Evolutionary conservation across 768 basidiomycete genomes (phyloP), one percentile per base, ranked within the genome.

Genomic region (Kwoniella dendrophila): DNA sequence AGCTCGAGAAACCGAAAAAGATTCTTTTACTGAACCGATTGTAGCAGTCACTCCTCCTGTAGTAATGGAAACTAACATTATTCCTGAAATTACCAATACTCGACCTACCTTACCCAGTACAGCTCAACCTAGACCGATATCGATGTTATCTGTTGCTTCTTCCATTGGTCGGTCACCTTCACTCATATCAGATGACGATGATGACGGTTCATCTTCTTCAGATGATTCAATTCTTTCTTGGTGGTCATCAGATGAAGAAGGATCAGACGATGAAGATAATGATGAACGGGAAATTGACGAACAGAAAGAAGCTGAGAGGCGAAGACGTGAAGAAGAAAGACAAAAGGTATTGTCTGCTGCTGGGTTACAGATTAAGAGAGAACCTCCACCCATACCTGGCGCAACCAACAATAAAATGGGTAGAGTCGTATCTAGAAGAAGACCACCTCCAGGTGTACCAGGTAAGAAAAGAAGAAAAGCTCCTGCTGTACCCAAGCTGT

Each of bases 271-370:
- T 1, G 78, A 80, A 22, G 77, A 80, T 2, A 72, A 74, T 7
- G 76, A 73, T 16, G 59, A 70, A 2, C 81, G 81, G 22, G 76
- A 79, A 11, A 71, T 78, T 16, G 82, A 82, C 60, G 81, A 80
- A 34, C 83, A 55, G 20, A 84, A 70, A 65, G 82, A 82, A 30
- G 82, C 81, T 40, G 83, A 82, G 43, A 85, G 87, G 55, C 81
- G 81, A 11, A 83, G 83, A 53, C 85, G 90, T 30, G 90, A 87
- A 59, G 80, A 84, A 18, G 92, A 95, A 73, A 83, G 90, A 22
- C 86, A 86, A 67, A 84, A 88, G 20, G 90, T 96, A 6, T 81
- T 97, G n/a, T 86, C 90, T 73, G 89, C 90, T 0, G 92, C 92
- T 0, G 94, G 94, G 2, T 81, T 96, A 26, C 86, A 91, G 58